Conservation (phyloP, 257 asterid species). For the Capsicum rhomboideum region DNA sequence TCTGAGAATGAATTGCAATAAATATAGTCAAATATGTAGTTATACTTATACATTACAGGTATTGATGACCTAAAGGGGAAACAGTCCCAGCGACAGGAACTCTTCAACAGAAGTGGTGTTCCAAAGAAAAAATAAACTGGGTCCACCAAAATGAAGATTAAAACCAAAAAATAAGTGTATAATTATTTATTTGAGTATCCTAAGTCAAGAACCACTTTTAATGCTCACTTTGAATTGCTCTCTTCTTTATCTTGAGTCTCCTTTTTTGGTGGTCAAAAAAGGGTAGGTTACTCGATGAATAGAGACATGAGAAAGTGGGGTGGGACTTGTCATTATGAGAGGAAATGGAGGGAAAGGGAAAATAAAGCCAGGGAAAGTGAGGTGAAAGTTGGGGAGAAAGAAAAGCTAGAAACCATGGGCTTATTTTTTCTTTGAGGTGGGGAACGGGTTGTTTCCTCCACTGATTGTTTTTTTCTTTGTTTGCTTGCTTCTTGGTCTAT, state of each 20-base stretch:
- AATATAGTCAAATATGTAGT: conserved; percentile 1
- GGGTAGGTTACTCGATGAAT: conserved; percentile 13
- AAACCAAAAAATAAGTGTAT: background rate
- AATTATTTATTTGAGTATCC: background rate
- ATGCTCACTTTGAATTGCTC: conserved; percentile 18
- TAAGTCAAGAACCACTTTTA: conserved; percentile 6
- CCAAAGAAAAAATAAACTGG: background rate
- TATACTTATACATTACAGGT: background rate
- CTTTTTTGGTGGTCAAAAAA: conserved; percentile 12
- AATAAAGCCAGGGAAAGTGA: background rate
- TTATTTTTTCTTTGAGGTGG: background rate
- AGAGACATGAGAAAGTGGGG: conserved; percentile 24
- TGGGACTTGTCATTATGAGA: conserved; percentile 28
- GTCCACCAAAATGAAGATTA: conserved; percentile 1
- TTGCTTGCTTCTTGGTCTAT: background rate
- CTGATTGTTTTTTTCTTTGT: background rate
- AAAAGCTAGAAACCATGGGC: conserved; percentile 11
- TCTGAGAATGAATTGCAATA: background rate
- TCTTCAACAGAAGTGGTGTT: background rate
- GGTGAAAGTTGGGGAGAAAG: background rate
- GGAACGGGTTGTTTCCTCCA: background rate
- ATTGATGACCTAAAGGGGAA: background rate
- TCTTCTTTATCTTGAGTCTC: background rate
- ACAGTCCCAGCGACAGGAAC: conserved; percentile 1
- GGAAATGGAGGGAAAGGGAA: background rate